Conservation (phyloP, 2,329 filamentous ascomycete species). For the Teratosphaeria nubilosa region DNA sequence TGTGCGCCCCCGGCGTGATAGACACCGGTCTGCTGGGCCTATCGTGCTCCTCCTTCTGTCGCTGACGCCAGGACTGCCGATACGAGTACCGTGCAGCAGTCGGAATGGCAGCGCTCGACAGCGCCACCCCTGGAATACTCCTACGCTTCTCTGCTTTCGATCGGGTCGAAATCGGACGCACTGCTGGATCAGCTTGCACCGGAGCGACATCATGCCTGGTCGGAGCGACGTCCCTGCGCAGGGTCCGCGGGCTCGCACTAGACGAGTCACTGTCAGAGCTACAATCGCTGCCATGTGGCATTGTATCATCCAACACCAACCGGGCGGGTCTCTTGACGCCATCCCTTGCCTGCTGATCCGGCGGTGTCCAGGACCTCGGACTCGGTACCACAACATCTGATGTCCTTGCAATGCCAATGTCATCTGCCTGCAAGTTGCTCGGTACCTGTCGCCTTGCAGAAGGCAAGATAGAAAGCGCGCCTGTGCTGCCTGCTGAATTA, state of each 20-base stretch:
- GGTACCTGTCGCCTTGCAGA: constrained; percentile 4
- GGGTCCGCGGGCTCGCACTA: neutral
- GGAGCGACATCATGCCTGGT: neutral
- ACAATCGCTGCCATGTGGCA: neutral
- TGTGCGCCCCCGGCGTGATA: neutral
- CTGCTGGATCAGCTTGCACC: neutral
- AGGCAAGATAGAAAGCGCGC: neutral
- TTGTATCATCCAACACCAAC: constrained; percentile 4
- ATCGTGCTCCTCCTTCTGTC: neutral
- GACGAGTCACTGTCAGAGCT: constrained; percentile 3
- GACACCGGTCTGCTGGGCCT: neutral
- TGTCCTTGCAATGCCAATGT: constrained; percentile 5
- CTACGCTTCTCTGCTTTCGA: constrained; percentile 11
- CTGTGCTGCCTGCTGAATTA: neutral
- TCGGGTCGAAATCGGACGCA: neutral
- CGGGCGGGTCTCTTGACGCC: constrained; percentile 5
- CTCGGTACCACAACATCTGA: neutral
- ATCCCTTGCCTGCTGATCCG: constrained; percentile 11
- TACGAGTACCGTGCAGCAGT: constrained; percentile 3
- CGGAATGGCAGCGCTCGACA: constrained; percentile 3
- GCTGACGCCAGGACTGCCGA: constrained; percentile 5
- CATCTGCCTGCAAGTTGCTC: neutral
- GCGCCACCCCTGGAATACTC: constrained; percentile 7
- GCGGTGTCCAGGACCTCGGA: neutral
- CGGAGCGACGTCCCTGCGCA: constrained; percentile 1